Base-by-base conservation (phyloP, 2,329 filamentous ascomycete genomes). In the Microsporum audouinii region DNA sequence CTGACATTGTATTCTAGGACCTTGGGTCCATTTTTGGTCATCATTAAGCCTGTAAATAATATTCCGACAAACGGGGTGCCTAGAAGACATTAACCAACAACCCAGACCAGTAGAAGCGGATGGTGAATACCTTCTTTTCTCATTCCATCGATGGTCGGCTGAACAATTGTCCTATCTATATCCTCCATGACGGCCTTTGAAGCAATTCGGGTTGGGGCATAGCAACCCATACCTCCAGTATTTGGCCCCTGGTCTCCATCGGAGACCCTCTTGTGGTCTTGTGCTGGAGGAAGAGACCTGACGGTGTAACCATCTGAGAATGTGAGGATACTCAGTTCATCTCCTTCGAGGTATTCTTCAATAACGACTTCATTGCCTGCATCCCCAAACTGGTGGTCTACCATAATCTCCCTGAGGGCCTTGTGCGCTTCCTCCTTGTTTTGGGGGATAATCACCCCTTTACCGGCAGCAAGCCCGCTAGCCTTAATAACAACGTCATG, bases 141-240 rank as follows among this genome's bases (percentile, higher is more conserved):
- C 89, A 97, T 92, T 62, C 91, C 91, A 63, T 89, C 83, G 63
- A 97, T 84, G 1, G 91, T 96, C 5, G 92, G 91, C 72, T 91
- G 84, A n/a, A 97, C 82, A 60, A 96, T 87, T 38, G 88, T 88
- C 61, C 81, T 80, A 71, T 96, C 87, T 63, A 99, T 85, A 63
- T 85, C 81, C 17, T 86, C 86, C 17, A 94, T 81, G n/a, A 95
- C 79, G 63, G 87, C 84, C 58, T 85, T 82, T 0, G 87, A 88
- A 34, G 87, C 86, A 68, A 91, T 86, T 65, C 84, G 88, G 1
- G 91, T 95, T n/a, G 89, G 89, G 14, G 91, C 91, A 74, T 97
- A 97, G 71, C 91, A 96, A 58, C 94, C 94, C 94, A 97, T 97
- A 45, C 94, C 94, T 63, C 92, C 94, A 1, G 94, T 97, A 77